phyloP scores from a whole-genome alignment of 768 basidiomycete genomes.

The Lentinula sp. region DNA sequence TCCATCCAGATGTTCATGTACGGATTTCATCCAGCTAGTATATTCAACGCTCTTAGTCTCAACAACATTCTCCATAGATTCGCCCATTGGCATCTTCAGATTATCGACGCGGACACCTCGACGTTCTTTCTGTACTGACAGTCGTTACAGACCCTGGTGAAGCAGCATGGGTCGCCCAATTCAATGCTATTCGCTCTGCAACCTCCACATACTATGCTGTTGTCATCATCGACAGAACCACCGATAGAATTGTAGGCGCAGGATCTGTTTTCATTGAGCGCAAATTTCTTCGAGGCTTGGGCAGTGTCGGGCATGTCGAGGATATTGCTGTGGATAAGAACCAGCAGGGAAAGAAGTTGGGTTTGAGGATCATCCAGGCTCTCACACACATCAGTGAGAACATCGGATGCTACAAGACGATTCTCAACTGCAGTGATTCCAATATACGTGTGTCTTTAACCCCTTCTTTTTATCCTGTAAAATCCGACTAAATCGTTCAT shows the following conservation, averaged over 20 bases:
- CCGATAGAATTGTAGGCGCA: slow-evolving; percentile 77
- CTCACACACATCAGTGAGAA: slow-evolving; percentile 80
- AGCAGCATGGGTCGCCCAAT: slow-evolving; percentile 65
- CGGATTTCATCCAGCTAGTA: slow-evolving; percentile 13
- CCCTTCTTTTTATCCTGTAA: slow-evolving; percentile 4
- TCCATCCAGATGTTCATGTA: slow-evolving; percentile 68
- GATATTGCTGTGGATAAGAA: slow-evolving; percentile 90
- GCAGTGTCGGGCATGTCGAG: slow-evolving; percentile 91
- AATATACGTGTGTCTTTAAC: slow-evolving; percentile 75
- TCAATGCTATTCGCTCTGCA: slow-evolving; percentile 46
- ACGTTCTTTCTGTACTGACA: slow-evolving; percentile 71
- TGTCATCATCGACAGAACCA: slow-evolving; percentile 71
- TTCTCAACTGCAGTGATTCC: slow-evolving; percentile 86
- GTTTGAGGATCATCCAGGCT: slow-evolving; percentile 80
- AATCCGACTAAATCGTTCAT: not conserved
- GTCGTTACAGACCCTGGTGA: slow-evolving; percentile 62
- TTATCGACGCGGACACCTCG: slow-evolving; percentile 74
- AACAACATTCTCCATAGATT: slow-evolving; percentile 42
- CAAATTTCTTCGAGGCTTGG: slow-evolving; percentile 85
- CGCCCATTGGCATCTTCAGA: slow-evolving; percentile 91
- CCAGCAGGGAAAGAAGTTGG: slow-evolving; percentile 91
- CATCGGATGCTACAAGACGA: slow-evolving; percentile 91
- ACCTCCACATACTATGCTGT: slow-evolving; percentile 74
- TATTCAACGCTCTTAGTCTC: not conserved
- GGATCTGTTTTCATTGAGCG: slow-evolving; percentile 87